Evolutionary conservation across 1,284 basidiomycete genomes (phyloP), one percentile per base, ranked within the genome.

Genomic region (Vanrija sp.): DNA sequence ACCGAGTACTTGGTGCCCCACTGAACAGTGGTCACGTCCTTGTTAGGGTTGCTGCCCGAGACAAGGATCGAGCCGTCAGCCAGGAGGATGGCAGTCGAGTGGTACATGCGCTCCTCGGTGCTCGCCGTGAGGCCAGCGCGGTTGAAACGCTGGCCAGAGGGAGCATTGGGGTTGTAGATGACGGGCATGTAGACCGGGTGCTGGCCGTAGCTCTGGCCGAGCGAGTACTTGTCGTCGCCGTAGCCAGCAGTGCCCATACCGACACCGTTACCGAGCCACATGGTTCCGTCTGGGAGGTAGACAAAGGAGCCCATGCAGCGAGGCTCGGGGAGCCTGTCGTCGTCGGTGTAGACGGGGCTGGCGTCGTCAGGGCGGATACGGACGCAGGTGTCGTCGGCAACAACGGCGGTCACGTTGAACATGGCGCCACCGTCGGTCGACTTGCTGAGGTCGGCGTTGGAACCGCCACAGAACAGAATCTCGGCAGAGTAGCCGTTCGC

Each of bases 401-500:
- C 56, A 43, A 71, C 55, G 22, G 67, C 64, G 19, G 73, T 75
- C 27, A 76, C 60, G 60, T 76, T 73, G 66, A 67, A 75, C 41
- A 61, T 62, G 2, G 72, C 66, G 25, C 68, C 68, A 37, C 67
- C 71, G 47, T 76, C 75, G 16, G 61, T 56, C 15, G 72, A 68
- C 36, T 67, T 67, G 23, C 55, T 53, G 46, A 71, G 65, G 48
- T 59, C 51, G 82, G 75, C 87, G 35, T 49, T 79, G 7, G 82
- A 83, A 39, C 92, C 92, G 58, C 91, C 92, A 66, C 91, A 96
- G 78, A 95, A 94, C 47, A 95, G 71, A 57, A 96, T 77, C 0
- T 90, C 90, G 1, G 87, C 87, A 0, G 80, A 83, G 78, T 89
- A 97, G 75, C 89, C 86, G 80, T 96, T 95, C 46, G 81, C 85